Evolutionary conservation across 805 yeast genomes (phyloP).

Genomic region (Wickerhamiella sergipiensis): DNA sequence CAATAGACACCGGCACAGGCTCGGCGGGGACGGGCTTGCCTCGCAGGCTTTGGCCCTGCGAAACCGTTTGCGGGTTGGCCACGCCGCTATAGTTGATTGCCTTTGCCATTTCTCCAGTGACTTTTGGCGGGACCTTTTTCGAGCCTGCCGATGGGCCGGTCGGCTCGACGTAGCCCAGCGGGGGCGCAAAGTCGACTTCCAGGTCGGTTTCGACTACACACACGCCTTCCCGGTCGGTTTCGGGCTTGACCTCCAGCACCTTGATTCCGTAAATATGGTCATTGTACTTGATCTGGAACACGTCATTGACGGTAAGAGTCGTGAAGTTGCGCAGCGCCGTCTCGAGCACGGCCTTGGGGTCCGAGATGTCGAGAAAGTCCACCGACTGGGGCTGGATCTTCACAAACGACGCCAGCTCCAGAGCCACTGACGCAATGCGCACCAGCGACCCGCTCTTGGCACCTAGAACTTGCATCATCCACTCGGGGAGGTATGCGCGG

Average conservation of each 20-base stretch:
- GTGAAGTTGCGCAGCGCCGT: conserved; percentile 83
- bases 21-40: not conserved
- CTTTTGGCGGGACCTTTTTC: conserved; percentile 1
- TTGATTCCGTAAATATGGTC: conserved; percentile 63
- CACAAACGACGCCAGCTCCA: conserved; percentile 78
- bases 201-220: conserved; percentile 95
- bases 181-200: conserved; percentile 96
- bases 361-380: conserved; percentile 83
- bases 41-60: not conserved
- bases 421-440: conserved; percentile 54
- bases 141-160: not conserved
- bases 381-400: conserved; percentile 92
- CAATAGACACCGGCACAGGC: not conserved
- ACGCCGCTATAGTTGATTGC: conserved; percentile 51
- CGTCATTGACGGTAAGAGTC: conserved; percentile 70
- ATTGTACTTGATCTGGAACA: conserved; percentile 75
- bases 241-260: conserved; percentile 80
- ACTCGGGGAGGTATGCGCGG: conserved; percentile 81
- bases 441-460: conserved; percentile 71
- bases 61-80: conserved; percentile 24
- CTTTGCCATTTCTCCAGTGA: conserved; percentile 59
- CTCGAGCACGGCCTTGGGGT: conserved; percentile 93
- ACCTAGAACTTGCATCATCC: conserved; percentile 80
- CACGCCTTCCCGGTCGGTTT: conserved; percentile 46
- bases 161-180: conserved; percentile 95